phyloP scores from a whole-genome alignment of 768 basidiomycete genomes.

The Lentinula detonsa region DNA sequence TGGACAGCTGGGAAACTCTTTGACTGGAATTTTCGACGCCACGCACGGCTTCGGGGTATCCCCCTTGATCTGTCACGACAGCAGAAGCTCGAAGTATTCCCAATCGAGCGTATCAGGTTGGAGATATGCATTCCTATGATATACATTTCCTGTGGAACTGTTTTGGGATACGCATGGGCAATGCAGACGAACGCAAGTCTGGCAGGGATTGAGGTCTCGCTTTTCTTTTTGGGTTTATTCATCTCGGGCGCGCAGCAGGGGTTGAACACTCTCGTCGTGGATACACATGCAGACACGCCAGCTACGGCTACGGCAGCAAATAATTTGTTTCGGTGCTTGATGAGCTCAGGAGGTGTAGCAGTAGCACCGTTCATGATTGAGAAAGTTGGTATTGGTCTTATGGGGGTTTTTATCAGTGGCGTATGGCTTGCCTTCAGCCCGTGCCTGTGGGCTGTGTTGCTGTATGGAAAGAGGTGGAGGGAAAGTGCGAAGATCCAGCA shows the following conservation, averaged over 20 bases:
- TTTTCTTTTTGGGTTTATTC: neutral
- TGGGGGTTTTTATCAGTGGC: neutral
- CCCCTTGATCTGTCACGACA: neutral
- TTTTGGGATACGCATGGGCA: neutral
- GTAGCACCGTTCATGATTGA: neutral
- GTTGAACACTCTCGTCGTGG: neutral
- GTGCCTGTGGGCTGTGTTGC: neutral
- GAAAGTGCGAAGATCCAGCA: neutral
- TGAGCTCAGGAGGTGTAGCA: neutral
- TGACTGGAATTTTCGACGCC: neutral
- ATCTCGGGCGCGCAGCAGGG: neutral
- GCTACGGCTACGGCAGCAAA: neutral
- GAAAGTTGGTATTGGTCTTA: neutral
- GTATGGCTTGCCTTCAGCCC: neutral
- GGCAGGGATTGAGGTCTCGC: neutral
- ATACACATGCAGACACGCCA: neutral
- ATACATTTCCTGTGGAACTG: neutral
- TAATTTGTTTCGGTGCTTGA: neutral
- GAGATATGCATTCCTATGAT: neutral
- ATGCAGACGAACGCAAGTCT: neutral
- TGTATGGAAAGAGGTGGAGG: neutral
- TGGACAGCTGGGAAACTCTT: neutral
- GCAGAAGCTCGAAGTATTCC: neutral
- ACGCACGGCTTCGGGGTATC: neutral
- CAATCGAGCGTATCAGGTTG: neutral